phyloP scores from a whole-genome alignment of 768 basidiomycete genomes.

The Coprinopsis sp. region DNA sequence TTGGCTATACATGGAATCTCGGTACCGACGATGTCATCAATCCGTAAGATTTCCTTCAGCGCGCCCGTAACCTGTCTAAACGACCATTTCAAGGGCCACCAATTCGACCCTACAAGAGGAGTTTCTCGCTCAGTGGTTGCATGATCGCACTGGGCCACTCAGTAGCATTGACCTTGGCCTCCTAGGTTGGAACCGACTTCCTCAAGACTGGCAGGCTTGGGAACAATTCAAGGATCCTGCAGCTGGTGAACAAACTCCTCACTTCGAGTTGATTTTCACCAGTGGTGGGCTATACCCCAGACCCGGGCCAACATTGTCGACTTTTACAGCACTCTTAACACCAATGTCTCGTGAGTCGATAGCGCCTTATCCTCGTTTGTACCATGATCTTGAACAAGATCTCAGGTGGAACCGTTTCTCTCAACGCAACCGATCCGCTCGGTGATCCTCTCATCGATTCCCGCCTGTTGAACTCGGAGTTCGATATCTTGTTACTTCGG shows the following conservation, averaged over 20 bases:
- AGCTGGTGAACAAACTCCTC: conserved; percentile 24
- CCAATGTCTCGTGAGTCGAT: conserved; percentile 10
- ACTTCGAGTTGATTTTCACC: conserved; percentile 25
- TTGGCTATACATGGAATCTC: conserved; percentile 15
- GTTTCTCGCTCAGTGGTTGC: conserved; percentile 9
- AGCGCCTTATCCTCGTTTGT: too few species aligned
- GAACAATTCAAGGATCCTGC: conserved; percentile 21
- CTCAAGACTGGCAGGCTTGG: conserved; percentile 15
- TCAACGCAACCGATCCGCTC: conserved; percentile 7
- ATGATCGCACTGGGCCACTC: conserved; percentile 17
- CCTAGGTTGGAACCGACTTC: conserved; percentile 26
- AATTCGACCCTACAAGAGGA: not conserved
- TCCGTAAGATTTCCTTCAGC: conserved; percentile 7
- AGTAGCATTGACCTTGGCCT: conserved; percentile 17
- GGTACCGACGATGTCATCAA: conserved; percentile 7
- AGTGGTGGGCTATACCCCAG: conserved; percentile 3
- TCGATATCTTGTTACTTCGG: not conserved
- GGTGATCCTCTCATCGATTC: conserved; percentile 10
- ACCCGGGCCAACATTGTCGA: not conserved
- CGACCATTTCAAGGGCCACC: not conserved
- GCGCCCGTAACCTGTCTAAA: too few species aligned
- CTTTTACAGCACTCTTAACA: conserved; percentile 7
- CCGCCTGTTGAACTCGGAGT: conserved; percentile 4
- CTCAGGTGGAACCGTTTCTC: conserved; percentile 11
- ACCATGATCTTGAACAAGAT: not conserved